Base-by-base conservation (phyloP, 768 basidiomycete genomes). In the Gymnopilus junonius region DNA sequence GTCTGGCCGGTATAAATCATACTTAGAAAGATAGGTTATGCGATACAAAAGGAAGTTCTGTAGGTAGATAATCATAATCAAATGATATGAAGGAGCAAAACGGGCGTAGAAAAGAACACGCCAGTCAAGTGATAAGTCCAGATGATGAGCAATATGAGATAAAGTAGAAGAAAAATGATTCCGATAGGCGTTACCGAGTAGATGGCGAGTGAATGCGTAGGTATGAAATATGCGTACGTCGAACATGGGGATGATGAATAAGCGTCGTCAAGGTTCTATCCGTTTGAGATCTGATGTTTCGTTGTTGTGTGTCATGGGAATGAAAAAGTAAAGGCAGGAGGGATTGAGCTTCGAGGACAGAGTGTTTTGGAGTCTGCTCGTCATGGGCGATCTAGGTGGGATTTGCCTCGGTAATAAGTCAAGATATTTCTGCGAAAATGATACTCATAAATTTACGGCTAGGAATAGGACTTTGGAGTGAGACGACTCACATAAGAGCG, bases 31-130 rank as follows among this genome's bases (percentile, higher is more conserved):
- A 27, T 48, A 25, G 25, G 25, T 14, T 6, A 14, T 29, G 15
- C 2, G 11, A 12, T 48, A 48, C 45, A 48, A 48, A 15, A 25
- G 23, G 25, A 27, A 25, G 25, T 48, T 21, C 4, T 48, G 45
- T 25, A 51, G 17, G 48, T 51, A 51, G 48, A 51, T 51, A 51
- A 29, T 51, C 48, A 51, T 51, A 51, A 51, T 51, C 48, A 51
- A 51, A 32, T 51, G 48, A 51, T 32, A 29, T 5, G 5, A 32
- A 29, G 11, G 8, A 31, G 27, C 29, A 32, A 4, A 29, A 29
- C 40, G 40, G 27, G 10, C 43, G 25, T 14, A 50, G 20, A 50
- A 50, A n/a, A 51, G 27, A 51, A 42, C 17, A 51, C 17, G 31
- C 14, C 27, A 51, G 48, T n/a, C 48, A 51, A 51, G 31, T 31